These are phyloP conservation scores for Saccharomyces hybrid DNA, from an alignment of 1,139 yeast genomes.

Conservation along the genomic window DNA sequence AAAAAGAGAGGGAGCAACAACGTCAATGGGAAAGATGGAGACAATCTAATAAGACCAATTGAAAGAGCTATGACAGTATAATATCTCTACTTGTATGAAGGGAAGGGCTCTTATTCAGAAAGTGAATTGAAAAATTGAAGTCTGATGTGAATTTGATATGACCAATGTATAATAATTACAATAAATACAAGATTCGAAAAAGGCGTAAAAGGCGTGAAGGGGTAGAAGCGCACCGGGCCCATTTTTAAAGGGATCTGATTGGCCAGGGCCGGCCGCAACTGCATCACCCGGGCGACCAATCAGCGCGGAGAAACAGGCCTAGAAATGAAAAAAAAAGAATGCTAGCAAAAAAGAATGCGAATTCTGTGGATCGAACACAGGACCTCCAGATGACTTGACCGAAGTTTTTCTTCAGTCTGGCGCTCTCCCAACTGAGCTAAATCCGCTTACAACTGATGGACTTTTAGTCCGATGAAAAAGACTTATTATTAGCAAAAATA, in stretches of 20 bases:
- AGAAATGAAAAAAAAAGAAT: neutral
- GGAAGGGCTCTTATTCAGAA: neutral
- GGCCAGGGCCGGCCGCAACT: neutral
- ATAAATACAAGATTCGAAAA: neutral
- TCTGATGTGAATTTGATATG: neutral
- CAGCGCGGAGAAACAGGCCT: neutral
- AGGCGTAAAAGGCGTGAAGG: conserved; percentile 1
- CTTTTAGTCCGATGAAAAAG: no score
- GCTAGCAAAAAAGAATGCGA: conserved; percentile 38
- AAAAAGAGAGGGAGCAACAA: neutral
- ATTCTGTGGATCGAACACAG: conserved; percentile 87
- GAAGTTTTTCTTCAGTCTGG: conserved; percentile 18
- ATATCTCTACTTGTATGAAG: neutral
- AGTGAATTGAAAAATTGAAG: neutral
- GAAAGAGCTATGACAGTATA: neutral
- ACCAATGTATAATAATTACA: neutral
- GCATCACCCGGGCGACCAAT: conserved; percentile 1
- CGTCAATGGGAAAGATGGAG: neutral
- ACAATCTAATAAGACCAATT: neutral
- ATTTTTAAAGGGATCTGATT: neutral
- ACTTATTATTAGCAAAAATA: no score
- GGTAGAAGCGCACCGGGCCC: neutral
- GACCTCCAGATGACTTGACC: conserved; percentile 59
- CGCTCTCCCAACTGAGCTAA: conserved; percentile 28
- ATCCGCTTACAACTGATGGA: conserved; percentile 11